Conservation (phyloP, 805 yeast species). For the Sugiyamaella mastotermitis region DNA sequence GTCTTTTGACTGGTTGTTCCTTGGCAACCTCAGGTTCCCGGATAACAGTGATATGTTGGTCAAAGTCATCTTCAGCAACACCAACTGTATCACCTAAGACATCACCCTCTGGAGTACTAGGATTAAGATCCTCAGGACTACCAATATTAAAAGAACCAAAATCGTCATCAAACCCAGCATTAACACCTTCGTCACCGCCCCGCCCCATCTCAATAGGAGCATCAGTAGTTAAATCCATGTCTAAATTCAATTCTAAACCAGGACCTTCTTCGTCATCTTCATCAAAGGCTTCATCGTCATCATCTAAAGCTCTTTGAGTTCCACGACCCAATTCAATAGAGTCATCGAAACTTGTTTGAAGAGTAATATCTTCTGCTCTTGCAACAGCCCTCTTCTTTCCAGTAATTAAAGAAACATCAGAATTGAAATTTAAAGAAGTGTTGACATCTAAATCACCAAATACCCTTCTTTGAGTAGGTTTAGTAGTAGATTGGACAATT, state of each 20-base stretch:
- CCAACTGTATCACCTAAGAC: conserved; percentile 7
- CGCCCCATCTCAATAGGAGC: conserved; percentile 37
- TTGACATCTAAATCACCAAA: conserved; percentile 4
- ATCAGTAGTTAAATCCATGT: conserved; percentile 42
- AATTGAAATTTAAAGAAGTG: background rate
- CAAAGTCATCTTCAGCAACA: conserved; percentile 8
- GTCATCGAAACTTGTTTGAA: conserved; percentile 34
- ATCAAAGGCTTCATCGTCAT: conserved; percentile 27
- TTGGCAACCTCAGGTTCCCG: background rate
- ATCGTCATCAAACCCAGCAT: conserved; percentile 3
- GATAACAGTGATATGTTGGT: background rate
- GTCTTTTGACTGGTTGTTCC: background rate
- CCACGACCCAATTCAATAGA: conserved; percentile 68
- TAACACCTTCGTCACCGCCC: conserved; percentile 8
- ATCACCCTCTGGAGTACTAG: conserved; percentile 13
- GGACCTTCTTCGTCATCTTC: conserved; percentile 29
- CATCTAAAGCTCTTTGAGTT: conserved; percentile 11
- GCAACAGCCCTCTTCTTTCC: conserved; percentile 1
- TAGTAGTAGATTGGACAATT: too few relatives aligned
- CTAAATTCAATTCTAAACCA: conserved; percentile 45
- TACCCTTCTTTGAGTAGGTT: background rate
- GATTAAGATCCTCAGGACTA: conserved; percentile 9
- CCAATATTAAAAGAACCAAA: background rate
- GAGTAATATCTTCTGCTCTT: conserved; percentile 1
- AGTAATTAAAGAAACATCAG: background rate